phyloP scores from a whole-genome alignment of 2,329 filamentous ascomycete species.

The Aspergillus aculeatus region DNA sequence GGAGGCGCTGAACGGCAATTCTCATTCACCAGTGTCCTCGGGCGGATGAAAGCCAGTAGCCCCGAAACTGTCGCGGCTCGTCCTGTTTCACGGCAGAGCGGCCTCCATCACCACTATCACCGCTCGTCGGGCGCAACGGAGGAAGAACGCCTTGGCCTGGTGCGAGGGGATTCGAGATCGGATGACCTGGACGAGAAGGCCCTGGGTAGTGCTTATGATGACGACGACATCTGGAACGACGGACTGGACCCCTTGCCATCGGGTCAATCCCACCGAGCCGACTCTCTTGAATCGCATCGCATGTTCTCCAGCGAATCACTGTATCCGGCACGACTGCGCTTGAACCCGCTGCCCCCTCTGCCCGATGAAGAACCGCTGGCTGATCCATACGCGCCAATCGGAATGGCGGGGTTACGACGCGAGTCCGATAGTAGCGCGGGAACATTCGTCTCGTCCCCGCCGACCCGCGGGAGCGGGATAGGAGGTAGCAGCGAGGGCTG shows the following conservation, averaged over 20 bases:
- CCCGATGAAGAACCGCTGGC: slow-evolving; percentile 28
- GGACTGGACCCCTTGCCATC: slow-evolving; percentile 1
- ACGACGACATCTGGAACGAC: slow-evolving; percentile 16
- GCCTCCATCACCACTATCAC: slow-evolving; percentile 44
- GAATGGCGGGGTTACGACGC: slow-evolving; percentile 9
- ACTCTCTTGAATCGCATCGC: slow-evolving; percentile 14
- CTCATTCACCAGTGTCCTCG: slow-evolving; percentile 86
- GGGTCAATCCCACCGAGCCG: slow-evolving; percentile 1
- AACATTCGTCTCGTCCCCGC: slow-evolving; percentile 22
- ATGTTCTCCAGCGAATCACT: slow-evolving; percentile 6
- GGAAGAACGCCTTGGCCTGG: slow-evolving; percentile 78
- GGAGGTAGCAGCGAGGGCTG: slow-evolving; percentile 24
- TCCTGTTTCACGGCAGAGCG: slow-evolving; percentile 19
- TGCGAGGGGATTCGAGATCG: slow-evolving; percentile 65
- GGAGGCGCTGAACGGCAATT: slow-evolving; percentile 73
- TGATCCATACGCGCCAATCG: slow-evolving; percentile 6
- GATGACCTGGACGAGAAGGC: slow-evolving; percentile 29
- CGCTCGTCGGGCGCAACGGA: slow-evolving; percentile 61
- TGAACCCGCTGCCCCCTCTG: slow-evolving; percentile 34
- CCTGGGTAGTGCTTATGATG: slow-evolving; percentile 25
- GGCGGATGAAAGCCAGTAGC: slow-evolving; percentile 42
- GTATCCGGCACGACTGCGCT: slow-evolving; percentile 23
- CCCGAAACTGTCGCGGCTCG: slow-evolving; percentile 29
- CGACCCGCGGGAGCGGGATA: background rate
- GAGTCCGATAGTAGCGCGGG: slow-evolving; percentile 25